These are phyloP conservation scores for Pyrenopolyporus hunteri DNA, from an alignment of 495 filamentous ascomycete species.

Conservation along the genomic window DNA sequence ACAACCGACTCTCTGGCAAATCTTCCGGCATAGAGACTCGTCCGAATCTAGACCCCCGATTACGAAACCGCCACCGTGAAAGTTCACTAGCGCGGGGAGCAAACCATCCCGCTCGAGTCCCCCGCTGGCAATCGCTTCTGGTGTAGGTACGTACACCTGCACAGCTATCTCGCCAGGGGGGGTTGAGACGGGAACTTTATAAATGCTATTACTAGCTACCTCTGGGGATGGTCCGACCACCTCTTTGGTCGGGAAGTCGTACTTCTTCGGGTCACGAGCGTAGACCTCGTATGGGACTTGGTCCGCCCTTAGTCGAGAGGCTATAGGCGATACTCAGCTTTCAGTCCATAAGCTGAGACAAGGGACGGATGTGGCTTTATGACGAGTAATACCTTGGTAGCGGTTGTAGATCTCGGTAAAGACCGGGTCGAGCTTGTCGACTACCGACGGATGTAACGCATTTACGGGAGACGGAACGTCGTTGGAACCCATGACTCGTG, in stretches of 20 bases:
- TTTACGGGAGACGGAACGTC: constrained; percentile 36
- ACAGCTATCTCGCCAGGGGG: constrained; percentile 44
- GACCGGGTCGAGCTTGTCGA: constrained; percentile 42
- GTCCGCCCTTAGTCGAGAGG: constrained; percentile 38
- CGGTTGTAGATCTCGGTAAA: constrained; percentile 46
- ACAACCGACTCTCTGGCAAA: constrained; percentile 58
- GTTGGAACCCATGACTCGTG: constrained; percentile 36
- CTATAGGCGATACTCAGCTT: constrained; percentile 3
- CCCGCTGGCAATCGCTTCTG: constrained; percentile 36
- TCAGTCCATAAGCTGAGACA: constrained; percentile 16
- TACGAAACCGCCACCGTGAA: constrained; percentile 72
- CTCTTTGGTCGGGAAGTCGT: constrained; percentile 41
- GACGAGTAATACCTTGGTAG: constrained; percentile 43
- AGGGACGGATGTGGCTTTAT: not conserved
- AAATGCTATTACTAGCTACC: constrained; percentile 43
- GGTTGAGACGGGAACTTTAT: constrained; percentile 42
- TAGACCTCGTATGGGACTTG: constrained; percentile 50
- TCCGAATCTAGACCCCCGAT: constrained; percentile 66
- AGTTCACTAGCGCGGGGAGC: constrained; percentile 64
- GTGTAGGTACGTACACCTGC: constrained; percentile 44
- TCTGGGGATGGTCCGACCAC: constrained; percentile 35
- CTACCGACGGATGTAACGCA: constrained; percentile 41
- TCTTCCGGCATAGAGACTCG: constrained; percentile 59
- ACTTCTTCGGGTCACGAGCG: constrained; percentile 41
- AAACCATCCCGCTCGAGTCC: constrained; percentile 38